phyloP scores from a whole-genome alignment of 192 early-diverging fungal genomes.

The Umbelopsis ramanniana region DNA sequence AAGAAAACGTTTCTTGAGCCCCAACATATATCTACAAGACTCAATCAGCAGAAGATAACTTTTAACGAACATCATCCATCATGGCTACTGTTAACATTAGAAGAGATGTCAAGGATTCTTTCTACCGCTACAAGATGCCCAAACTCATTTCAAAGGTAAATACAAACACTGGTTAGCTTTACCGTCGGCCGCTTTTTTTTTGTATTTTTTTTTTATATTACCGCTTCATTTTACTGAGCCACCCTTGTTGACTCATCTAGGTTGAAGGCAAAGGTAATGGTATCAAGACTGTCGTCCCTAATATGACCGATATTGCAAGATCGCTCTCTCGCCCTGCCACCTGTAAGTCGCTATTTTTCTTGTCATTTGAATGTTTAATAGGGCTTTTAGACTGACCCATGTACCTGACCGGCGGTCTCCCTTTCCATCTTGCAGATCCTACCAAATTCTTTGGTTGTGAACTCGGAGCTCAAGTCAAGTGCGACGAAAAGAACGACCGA shows the following conservation, averaged over 20 bases:
- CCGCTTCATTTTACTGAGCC: neutral
- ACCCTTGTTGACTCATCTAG: slow-evolving; percentile 44
- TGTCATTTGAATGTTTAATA: neutral
- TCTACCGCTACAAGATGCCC: slow-evolving; percentile 99
- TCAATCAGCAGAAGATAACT: slow-evolving; percentile 15
- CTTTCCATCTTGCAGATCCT: slow-evolving; percentile 51
- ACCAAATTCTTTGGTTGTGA: slow-evolving; percentile 95
- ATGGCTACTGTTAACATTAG: slow-evolving; percentile 88
- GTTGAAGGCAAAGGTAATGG: slow-evolving; percentile 99
- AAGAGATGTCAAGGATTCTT: slow-evolving; percentile 89
- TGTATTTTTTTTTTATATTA: no score
- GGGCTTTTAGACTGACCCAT: no score
- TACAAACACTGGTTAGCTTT: neutral
- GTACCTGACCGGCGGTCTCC: no score
- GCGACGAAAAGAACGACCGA: slow-evolving; percentile 87
- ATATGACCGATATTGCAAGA: slow-evolving; percentile 94
- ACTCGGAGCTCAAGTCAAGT: slow-evolving; percentile 92
- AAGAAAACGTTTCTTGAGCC: slow-evolving; percentile 23
- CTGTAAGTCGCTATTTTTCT: slow-evolving; percentile 55
- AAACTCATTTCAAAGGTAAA: slow-evolving; percentile 73
- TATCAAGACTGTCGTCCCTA: slow-evolving; percentile 97
- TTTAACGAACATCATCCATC: slow-evolving; percentile 34
- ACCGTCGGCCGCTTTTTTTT: no score
- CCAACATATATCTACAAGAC: slow-evolving; percentile 12
- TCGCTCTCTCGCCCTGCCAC: slow-evolving; percentile 85